phyloP scores from a whole-genome alignment of 2,329 filamentous ascomycete species.

The Elsinoe australis region DNA sequence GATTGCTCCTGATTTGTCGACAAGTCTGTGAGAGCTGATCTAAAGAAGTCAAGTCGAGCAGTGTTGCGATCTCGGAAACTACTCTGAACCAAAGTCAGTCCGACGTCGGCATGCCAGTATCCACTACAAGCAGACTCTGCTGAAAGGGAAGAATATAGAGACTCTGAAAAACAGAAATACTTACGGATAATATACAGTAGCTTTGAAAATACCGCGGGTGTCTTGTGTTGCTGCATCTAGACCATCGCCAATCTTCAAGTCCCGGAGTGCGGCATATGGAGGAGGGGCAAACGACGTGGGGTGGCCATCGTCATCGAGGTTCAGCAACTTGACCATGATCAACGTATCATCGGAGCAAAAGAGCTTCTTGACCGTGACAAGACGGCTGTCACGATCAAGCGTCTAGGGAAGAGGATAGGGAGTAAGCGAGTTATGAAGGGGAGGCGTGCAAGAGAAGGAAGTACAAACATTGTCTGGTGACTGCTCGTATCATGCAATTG shows the following conservation, averaged over 20 bases:
- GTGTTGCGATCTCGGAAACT: constrained; percentile 63
- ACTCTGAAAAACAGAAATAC: background rate
- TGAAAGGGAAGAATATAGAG: background rate
- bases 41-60: constrained; percentile 79
- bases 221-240: background rate
- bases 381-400: constrained; percentile 1
- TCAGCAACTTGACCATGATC: constrained; percentile 15
- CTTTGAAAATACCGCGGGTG: constrained; percentile 7
- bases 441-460: background rate
- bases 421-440: no score
- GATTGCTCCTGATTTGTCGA: constrained; percentile 65
- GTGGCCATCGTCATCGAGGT: constrained; percentile 16
- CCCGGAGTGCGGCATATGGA: constrained; percentile 6
- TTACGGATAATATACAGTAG: constrained; percentile 14
- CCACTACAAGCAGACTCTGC: background rate
- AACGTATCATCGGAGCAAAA: constrained; percentile 1
- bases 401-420: background rate
- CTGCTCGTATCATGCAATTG: constrained; percentile 6
- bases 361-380: constrained; percentile 1
- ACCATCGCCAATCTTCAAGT: constrained; percentile 4
- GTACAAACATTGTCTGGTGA: background rate
- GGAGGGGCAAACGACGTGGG: constrained; percentile 9
- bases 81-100: constrained; percentile 48
- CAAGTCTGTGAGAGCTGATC: constrained; percentile 77
- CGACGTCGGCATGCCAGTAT: background rate